Conservation (phyloP, 352 stramenopile species). For the Halophytophthora polymorphica region DNA sequence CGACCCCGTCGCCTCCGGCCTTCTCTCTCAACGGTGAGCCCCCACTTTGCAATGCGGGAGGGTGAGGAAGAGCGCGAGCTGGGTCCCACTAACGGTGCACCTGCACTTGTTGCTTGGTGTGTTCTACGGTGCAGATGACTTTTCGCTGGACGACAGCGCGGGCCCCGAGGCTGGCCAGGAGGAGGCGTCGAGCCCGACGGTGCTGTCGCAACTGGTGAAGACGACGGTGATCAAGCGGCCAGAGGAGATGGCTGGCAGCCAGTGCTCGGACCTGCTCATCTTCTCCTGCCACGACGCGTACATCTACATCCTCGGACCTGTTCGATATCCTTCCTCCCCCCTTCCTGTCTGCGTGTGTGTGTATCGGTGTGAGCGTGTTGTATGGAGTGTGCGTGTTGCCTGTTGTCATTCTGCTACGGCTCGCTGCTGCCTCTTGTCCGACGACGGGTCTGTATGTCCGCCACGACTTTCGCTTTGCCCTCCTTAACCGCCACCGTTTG, state of each 20-base stretch:
- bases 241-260: slow-evolving; percentile 48
- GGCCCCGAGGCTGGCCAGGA: slow-evolving; percentile 10
- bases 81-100: slow-evolving; percentile 7
- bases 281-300: slow-evolving; percentile 92
- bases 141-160: slow-evolving; percentile 32
- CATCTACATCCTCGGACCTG: slow-evolving; percentile 93
- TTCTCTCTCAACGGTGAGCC: slow-evolving; percentile 35
- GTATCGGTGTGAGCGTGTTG: background rate
- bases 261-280: slow-evolving; percentile 72
- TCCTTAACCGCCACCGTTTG: slow-evolving; percentile 51
- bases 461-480: slow-evolving; percentile 7
- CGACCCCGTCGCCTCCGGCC: slow-evolving; percentile 17
- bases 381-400: slow-evolving; percentile 4
- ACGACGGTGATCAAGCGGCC: slow-evolving; percentile 79
- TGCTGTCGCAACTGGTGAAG: slow-evolving; percentile 64
- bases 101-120: slow-evolving; percentile 2
- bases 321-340: slow-evolving; percentile 79
- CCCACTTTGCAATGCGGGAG: background rate
- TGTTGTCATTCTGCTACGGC: too few relatives aligned
- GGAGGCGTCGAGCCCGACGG: slow-evolving; percentile 34
- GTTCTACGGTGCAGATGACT: slow-evolving; percentile 30
- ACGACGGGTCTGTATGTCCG: too few relatives aligned
- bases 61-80: background rate
- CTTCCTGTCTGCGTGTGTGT: slow-evolving; percentile 3
- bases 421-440: too few relatives aligned